phyloP scores from a whole-genome alignment of 2,329 filamentous ascomycete genomes.

The Monilinia vaccinii-corymbosi region DNA sequence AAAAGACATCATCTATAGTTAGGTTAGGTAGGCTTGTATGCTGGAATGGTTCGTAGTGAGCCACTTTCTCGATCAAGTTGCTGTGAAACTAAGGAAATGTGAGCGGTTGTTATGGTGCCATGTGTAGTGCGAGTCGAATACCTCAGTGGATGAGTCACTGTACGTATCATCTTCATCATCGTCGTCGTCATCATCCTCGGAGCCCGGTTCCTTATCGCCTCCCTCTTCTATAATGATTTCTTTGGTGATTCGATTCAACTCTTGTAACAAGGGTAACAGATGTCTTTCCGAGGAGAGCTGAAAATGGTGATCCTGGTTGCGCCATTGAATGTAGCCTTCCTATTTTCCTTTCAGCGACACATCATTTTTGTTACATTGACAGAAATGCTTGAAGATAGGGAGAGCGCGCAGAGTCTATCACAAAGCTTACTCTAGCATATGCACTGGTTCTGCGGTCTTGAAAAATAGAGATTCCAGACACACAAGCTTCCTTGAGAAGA shows the following conservation, averaged over 20 bases:
- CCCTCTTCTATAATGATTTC: not conserved
- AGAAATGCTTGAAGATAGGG: not conserved
- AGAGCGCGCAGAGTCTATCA: too few relatives aligned
- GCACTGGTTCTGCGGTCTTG: not conserved
- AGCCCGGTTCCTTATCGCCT: not conserved
- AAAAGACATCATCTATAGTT: constrained; percentile 4
- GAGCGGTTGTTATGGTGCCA: not conserved
- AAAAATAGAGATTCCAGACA: not conserved
- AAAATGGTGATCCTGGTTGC: constrained; percentile 1
- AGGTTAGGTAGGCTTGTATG: constrained; percentile 11
- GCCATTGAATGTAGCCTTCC: constrained; percentile 8
- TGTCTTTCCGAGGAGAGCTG: not conserved
- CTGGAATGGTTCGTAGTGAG: not conserved
- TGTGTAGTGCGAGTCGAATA: not conserved
- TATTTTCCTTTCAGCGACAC: not conserved
- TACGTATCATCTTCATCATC: not conserved
- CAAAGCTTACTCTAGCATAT: not conserved
- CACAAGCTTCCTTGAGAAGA: not conserved
- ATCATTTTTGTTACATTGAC: not conserved
- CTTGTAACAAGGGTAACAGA: not conserved
- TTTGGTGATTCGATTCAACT: constrained; percentile 2
- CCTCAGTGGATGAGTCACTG: not conserved
- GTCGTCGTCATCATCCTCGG: not conserved
- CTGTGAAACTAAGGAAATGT: constrained; percentile 1
- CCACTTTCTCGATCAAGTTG: constrained; percentile 1